Evolutionary conservation across 108 stramenopile species (phyloP).

Genomic region (Conticribra guillardii): DNA sequence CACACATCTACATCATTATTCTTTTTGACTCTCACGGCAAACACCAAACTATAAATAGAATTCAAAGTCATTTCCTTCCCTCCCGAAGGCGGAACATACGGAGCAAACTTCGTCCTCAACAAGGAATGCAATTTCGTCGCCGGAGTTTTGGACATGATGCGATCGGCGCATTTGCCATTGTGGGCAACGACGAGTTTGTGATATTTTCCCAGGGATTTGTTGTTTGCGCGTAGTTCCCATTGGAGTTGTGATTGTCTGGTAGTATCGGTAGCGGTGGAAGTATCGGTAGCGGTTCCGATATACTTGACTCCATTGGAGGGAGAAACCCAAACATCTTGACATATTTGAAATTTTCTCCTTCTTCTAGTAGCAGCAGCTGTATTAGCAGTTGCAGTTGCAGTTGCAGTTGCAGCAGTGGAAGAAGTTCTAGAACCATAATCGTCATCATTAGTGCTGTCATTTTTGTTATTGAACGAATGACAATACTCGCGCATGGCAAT

Average conservation of each 20-base stretch:
- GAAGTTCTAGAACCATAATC: no score
- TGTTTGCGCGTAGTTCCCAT: conserved; percentile 67
- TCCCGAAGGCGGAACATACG: conserved; percentile 64
- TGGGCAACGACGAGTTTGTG: conserved; percentile 82
- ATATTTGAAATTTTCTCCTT: conserved; percentile 47
- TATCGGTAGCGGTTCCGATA: no score
- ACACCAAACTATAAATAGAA: conserved; percentile 69
- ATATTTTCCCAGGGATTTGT: conserved; percentile 62
- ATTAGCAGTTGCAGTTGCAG: no score
- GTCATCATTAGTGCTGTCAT: no score
- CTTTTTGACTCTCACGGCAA: conserved; percentile 44
- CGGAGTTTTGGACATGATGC: conserved; percentile 83
- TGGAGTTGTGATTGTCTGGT: no score
- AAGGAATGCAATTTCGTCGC: conserved; percentile 70
- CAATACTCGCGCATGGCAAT: conserved; percentile 46
- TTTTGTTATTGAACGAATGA: conserved; percentile 6
- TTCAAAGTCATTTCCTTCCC: conserved; percentile 86
- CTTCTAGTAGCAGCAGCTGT: no score
- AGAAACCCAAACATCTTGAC: conserved; percentile 86
- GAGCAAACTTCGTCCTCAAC: conserved; percentile 73
- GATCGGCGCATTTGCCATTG: conserved; percentile 93
- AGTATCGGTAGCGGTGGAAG: no score
- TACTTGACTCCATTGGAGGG: conserved; percentile 80
- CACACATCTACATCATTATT: no score
- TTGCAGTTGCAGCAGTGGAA: no score